Percentiles rank a stretch among this genome's conserved stretches.
These are phyloP conservation scores for Furcasterigmium sp. DNA, from an alignment of 2,329 filamentous ascomycete species.

Conservation along the genomic window DNA sequence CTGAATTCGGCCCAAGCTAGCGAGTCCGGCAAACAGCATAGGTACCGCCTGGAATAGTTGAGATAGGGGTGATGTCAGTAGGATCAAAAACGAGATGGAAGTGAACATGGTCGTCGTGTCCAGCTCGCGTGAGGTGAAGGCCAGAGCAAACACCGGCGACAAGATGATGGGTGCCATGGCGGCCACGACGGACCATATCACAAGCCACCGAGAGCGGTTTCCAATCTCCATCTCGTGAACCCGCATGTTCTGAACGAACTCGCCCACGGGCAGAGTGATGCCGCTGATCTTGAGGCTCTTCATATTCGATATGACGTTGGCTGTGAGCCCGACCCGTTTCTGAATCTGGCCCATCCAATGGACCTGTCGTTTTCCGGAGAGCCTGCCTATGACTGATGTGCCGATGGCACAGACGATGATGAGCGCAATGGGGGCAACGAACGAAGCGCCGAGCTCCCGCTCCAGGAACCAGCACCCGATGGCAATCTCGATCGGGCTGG, in stretches of 20 bases:
- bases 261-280: conserved; percentile 17
- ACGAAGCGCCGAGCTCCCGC: conserved; percentile 22
- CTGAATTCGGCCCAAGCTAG: conserved; percentile 8
- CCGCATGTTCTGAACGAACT: conserved; percentile 16
- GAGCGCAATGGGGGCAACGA: conserved; percentile 23
- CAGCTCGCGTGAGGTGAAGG: conserved; percentile 14
- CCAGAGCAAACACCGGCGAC: conserved; percentile 27
- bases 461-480: conserved; percentile 26
- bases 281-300: conserved; percentile 22
- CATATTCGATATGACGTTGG: conserved; percentile 18
- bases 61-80: conserved; percentile 25
- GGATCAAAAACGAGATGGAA: conserved; percentile 24
- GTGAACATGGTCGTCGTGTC: conserved; percentile 22
- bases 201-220: conserved; percentile 16
- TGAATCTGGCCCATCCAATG: conserved; percentile 24
- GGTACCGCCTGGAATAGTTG: conserved; percentile 26
- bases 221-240: conserved; percentile 16
- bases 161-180: conserved; percentile 28
- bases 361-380: conserved; percentile 13
- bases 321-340: conserved; percentile 17
- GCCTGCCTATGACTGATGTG: neutral
- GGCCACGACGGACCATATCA: conserved; percentile 13
- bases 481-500: conserved; percentile 22
- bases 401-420: conserved; percentile 13
- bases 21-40: conserved; percentile 20